Percentiles rank a stretch among this genome's conserved stretches.
Evolutionary conservation across 352 stramenopile species (phyloP).

Genomic region (Phytophthora pistaciae): DNA sequence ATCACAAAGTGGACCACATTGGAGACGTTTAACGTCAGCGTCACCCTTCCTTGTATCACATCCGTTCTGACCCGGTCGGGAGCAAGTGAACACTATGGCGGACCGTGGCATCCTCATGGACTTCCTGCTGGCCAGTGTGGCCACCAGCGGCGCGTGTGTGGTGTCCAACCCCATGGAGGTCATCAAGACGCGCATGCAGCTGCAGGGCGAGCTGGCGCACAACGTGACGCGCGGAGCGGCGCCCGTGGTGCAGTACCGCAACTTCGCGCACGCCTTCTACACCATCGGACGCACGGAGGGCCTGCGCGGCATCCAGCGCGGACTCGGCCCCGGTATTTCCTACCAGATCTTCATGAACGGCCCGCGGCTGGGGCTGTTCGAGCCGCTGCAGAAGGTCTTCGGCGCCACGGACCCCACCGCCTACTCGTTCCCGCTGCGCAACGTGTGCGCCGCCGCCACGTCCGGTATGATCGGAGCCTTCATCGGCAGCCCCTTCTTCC

Average conservation of each 20-base stretch:
- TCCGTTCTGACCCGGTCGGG: slow-evolving; percentile 4
- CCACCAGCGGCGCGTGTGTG: slow-evolving; percentile 75
- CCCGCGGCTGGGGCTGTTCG: slow-evolving; percentile 78
- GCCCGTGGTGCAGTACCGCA: slow-evolving; percentile 77
- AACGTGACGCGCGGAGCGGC: slow-evolving; percentile 43
- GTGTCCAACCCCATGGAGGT: slow-evolving; percentile 92
- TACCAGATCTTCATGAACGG: slow-evolving; percentile 91
- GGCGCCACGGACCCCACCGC: slow-evolving; percentile 81
- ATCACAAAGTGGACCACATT: slow-evolving; percentile 11
- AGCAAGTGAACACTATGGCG: slow-evolving; percentile 23
- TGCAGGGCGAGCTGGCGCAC: slow-evolving; percentile 84
- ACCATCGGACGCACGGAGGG: slow-evolving; percentile 84
- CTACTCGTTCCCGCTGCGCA: slow-evolving; percentile 79
- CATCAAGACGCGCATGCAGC: slow-evolving; percentile 91
- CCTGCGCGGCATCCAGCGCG: slow-evolving; percentile 80
- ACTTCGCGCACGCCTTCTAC: slow-evolving; percentile 89
- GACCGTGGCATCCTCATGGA: slow-evolving; percentile 72
- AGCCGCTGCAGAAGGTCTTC: slow-evolving; percentile 83
- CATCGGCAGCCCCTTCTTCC: slow-evolving; percentile 86
- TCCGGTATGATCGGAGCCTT: slow-evolving; percentile 82
- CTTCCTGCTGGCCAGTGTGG: slow-evolving; percentile 71
- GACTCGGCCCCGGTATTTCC: slow-evolving; percentile 76
- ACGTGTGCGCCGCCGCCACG: slow-evolving; percentile 76
- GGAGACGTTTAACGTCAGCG: slow-evolving; percentile 8
- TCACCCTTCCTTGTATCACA: slow-evolving; percentile 6